Base-by-base conservation (phyloP, 441 rosid species). In the Raphanus hybrid region DNA sequence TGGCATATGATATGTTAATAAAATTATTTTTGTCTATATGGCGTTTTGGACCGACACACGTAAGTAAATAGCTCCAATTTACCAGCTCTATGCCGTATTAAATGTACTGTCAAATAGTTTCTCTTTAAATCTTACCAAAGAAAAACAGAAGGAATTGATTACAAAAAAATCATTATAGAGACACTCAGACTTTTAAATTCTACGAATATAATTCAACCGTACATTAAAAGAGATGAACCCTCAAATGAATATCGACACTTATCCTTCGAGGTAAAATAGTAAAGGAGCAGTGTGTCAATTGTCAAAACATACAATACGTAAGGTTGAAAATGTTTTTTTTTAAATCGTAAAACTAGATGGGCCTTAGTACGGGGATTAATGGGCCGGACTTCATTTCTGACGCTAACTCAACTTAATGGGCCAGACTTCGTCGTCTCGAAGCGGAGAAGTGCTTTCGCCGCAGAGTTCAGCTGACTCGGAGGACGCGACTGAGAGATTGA, bases 11-110 rank as follows among this genome's bases (percentile, higher is more conserved):
- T 50, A 61, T 6, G 6, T 8, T 12, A 54, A 15, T 15, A 54
- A 54, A 15, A 54, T 54, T 54, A 54, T 54, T 54, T 23, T 54
- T 54, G 58, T 54, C 58, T 54, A 54, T 54, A 15, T 67, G n/a
- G 14, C 61, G 29, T 27, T 62, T 54, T 78, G 82, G 82, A 78
- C 82, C 78, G 82, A 78, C 82, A 78, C 61, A 68, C 8, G 52
- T 18, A 29, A 52, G 65, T 67, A 67, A 67, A 61, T 78, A 16
- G 32, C 55, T 57, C 62, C 71, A 70, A 32, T 54, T 65, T 50
- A 72, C 65, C 50, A 54, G 14, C 69, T 73, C 23, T 73, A 15
- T 67, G 50, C 29, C 74, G 69, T 73, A 75, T 78, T 69, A 63
- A 68, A 73, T 71, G 70, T 54, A 62, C 74, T 61, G 59, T 61